Base-by-base conservation (phyloP, 768 basidiomycete species). In the Russula abietina region DNA sequence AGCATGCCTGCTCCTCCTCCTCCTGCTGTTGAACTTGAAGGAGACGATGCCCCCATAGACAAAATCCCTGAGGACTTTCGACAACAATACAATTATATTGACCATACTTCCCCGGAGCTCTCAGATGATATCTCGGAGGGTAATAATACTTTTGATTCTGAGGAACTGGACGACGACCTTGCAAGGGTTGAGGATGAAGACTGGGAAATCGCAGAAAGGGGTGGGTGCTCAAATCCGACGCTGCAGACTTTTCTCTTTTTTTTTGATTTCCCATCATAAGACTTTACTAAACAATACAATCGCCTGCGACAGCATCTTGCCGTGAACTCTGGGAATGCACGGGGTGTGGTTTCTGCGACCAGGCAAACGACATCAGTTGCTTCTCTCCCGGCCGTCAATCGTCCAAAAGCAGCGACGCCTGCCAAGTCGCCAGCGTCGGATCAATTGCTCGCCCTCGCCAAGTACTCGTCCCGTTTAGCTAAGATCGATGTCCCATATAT, bases 231-330 rank as follows among this genome's bases (percentile, higher is more conserved):
- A 46, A 63, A 24, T 24, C 26, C 22, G 32, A 12, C 41, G 17
- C 45, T 33, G 52, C 16, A 36, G 12, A 36, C 0, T 12, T 12
- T 54, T 59, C 67, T 50, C 54, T 56, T 6, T 6, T 24, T 43
- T 41, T 32, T 55, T 46, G 4, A 16, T 52, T 4, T 19, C 26
- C 28, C 26, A 36, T 33, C 28, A 65, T 55, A 72, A 97, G 97
- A 99, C 76, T 98, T 99, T 70, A 98, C 97, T 38, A 98, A 98
- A 75, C 94, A 98, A 70, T 99, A 91, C 75, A 98, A 98, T 75
- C 88, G 97, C 26, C 79, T 98, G 33, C 79, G 89, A 55, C 95
- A 98, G 72, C 92, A 98, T 72, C 87, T 91, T 60, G 90, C 89
- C 24, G 88, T 93, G 6, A 86, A 86, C 41, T 83, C 84, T 19